phyloP scores from a whole-genome alignment of 257 asterid genomes.

The Ehretia macrophylla region DNA sequence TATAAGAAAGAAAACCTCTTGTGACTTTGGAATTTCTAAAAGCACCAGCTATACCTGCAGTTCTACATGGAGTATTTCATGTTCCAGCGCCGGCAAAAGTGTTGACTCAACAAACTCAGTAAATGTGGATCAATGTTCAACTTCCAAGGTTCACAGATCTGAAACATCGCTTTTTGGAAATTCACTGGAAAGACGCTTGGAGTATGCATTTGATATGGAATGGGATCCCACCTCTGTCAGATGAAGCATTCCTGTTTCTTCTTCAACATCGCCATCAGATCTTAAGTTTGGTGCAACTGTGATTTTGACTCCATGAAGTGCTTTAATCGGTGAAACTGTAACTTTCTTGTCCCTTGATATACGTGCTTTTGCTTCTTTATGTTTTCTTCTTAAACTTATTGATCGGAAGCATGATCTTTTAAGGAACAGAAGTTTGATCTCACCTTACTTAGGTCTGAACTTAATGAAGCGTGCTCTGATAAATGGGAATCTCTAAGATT shows the following conservation, averaged over 20 bases:
- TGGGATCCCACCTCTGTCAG: slow-evolving; percentile 36
- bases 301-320: slow-evolving; percentile 32
- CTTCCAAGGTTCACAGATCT: slow-evolving; percentile 21
- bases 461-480: too few species aligned
- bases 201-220: slow-evolving; percentile 56
- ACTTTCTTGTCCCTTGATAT: too few species aligned
- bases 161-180: slow-evolving; percentile 34
- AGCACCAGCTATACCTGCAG: slow-evolving; percentile 19
- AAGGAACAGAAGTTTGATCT: too few species aligned
- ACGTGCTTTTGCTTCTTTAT: background rate
- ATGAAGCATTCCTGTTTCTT: slow-evolving; percentile 35
- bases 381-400: background rate
- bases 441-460: too few species aligned
- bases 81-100: slow-evolving; percentile 20
- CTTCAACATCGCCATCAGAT: slow-evolving; percentile 31
- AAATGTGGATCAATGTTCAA: slow-evolving; percentile 20
- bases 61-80: slow-evolving; percentile 12
- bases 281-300: slow-evolving; percentile 26
- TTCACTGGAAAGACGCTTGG: slow-evolving; percentile 55
- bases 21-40: slow-evolving; percentile 19
- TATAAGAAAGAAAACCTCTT: slow-evolving; percentile 39
- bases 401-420: too few species aligned
- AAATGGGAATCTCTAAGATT: background rate
- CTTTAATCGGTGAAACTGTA: slow-evolving; percentile 26
- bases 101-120: slow-evolving; percentile 17